phyloP scores from a whole-genome alignment of 139 green algal genomes.

The Chlamydomonas sphaeroides region DNA sequence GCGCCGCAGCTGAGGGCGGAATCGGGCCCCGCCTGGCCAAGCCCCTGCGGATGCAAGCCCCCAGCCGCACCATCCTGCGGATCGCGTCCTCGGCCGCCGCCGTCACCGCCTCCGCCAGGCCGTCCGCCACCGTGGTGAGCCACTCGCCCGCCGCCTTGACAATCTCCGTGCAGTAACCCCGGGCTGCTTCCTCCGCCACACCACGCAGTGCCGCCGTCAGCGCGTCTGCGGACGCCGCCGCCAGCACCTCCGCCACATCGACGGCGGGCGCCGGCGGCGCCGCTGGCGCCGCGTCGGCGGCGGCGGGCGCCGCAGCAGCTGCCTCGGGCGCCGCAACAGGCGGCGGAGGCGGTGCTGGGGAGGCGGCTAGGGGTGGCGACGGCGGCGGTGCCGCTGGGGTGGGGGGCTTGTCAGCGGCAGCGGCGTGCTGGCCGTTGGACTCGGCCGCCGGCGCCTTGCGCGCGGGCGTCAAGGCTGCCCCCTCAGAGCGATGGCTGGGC shows the following conservation, averaged over 20 bases:
- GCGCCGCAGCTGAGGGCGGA: too few relatives aligned
- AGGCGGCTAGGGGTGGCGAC: too few relatives aligned
- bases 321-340: not conserved
- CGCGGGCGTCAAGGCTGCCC: too few relatives aligned
- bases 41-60: not conserved
- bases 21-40: too few relatives aligned
- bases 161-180: slow-evolving; percentile 4
- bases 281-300: not conserved
- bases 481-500: too few relatives aligned
- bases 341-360: too few relatives aligned
- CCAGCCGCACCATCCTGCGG: not conserved
- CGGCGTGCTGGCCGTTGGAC: too few relatives aligned
- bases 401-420: too few relatives aligned
- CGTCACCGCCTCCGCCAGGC: slow-evolving; percentile 30
- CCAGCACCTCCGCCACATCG: too few relatives aligned
- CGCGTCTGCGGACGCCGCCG: not conserved
- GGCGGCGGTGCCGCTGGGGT: too few relatives aligned
- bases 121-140: slow-evolving; percentile 5
- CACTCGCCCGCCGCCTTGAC: slow-evolving; percentile 17
- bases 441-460: too few relatives aligned
- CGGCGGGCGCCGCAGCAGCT: not conserved
- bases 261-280: not conserved
- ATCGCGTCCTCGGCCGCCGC: slow-evolving; percentile 19
- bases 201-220: not conserved
- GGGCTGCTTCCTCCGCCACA: slow-evolving; percentile 18